A percentile compares a stretch with the other conserved stretches of the same genome.
Evolutionary conservation across 495 filamentous ascomycete genomes (phyloP).

Genomic region (Bryoglossum gracile): DNA sequence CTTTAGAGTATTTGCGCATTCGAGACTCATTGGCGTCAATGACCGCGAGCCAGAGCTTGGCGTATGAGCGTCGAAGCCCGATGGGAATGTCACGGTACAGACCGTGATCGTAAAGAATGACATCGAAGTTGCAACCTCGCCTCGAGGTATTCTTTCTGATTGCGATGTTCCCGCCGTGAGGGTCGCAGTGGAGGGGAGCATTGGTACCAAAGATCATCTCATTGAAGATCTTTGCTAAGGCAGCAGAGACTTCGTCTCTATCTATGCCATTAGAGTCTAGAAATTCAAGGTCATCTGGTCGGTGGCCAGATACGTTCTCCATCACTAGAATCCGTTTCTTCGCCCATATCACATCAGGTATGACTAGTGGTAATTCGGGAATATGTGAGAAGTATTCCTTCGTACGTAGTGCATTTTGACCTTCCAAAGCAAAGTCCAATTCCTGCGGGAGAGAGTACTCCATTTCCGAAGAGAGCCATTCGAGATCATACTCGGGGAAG

Average conservation of each 20-base stretch:
- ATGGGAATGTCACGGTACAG: conserved; percentile 88
- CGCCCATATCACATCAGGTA: conserved; percentile 88
- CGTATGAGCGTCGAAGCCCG: conserved; percentile 74
- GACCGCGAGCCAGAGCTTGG: conserved; percentile 95
- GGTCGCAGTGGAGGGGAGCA: conserved; percentile 93
- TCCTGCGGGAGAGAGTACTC: conserved; percentile 84
- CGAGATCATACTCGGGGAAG: conserved; percentile 95
- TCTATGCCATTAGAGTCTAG: conserved; percentile 81
- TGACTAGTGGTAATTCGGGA: conserved; percentile 67
- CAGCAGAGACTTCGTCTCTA: conserved; percentile 92
- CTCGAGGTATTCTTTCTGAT: conserved; percentile 64
- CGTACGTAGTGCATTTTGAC: conserved; percentile 71
- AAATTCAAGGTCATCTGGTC: conserved; percentile 83
- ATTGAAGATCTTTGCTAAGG: conserved; percentile 90
- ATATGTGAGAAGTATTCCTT: conserved; percentile 69
- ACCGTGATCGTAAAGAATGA: conserved; percentile 97
- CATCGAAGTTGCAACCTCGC: conserved; percentile 71
- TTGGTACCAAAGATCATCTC: conserved; percentile 96
- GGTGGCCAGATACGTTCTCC: conserved; percentile 82
- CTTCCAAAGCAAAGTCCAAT: conserved; percentile 83
- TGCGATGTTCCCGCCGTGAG: conserved; percentile 94
- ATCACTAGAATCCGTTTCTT: conserved; percentile 88
- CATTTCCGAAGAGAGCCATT: conserved; percentile 93
- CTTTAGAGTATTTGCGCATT: conserved; percentile 83
- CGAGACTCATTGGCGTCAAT: conserved; percentile 73